Conservation (phyloP, 495 filamentous ascomycete species). For the Trichoderma virens region DNA sequence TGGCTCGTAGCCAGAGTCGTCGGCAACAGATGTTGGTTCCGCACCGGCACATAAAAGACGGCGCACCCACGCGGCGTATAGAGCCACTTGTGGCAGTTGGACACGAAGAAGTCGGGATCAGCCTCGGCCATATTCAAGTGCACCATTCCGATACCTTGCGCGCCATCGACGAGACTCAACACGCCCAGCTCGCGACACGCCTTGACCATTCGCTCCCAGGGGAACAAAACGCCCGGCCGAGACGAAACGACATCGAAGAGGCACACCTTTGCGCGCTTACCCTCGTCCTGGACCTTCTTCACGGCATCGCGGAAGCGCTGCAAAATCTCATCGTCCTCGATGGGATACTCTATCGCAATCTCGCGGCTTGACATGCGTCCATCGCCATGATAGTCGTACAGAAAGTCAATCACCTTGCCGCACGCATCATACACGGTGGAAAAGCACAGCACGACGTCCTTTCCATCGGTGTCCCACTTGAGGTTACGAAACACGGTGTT, state of each 20-base stretch:
- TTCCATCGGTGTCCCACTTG: constrained; percentile 37
- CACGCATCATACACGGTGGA: constrained; percentile 70
- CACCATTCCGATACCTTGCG: constrained; percentile 76
- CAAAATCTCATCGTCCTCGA: constrained; percentile 51
- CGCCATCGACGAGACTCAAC: constrained; percentile 63
- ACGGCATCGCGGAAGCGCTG: constrained; percentile 43
- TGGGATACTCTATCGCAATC: constrained; percentile 45
- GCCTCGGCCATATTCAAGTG: constrained; percentile 53
- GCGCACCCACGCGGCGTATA: constrained; percentile 75
- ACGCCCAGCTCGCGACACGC: constrained; percentile 59
- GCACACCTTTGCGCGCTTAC: constrained; percentile 47
- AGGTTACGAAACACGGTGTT: constrained; percentile 75
- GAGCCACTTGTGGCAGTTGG: constrained; percentile 90
- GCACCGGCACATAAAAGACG: constrained; percentile 65
- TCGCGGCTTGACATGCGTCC: constrained; percentile 27
- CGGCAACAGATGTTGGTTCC: constrained; percentile 67
- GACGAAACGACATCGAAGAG: constrained; percentile 76
- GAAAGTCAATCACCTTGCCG: constrained; percentile 58
- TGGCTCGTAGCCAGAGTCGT: constrained; percentile 68
- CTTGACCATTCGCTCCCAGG: constrained; percentile 58
- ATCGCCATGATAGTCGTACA: constrained; percentile 48
- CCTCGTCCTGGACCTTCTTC: constrained; percentile 28
- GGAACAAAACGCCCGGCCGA: constrained; percentile 67
- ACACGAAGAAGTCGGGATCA: constrained; percentile 77
- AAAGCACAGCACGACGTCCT: constrained; percentile 62